A percentile compares a stretch with the other conserved stretches of the same genome.
Evolutionary conservation across 164 flowering plant species (phyloP).

Genomic region (Magnolia officinalis): DNA sequence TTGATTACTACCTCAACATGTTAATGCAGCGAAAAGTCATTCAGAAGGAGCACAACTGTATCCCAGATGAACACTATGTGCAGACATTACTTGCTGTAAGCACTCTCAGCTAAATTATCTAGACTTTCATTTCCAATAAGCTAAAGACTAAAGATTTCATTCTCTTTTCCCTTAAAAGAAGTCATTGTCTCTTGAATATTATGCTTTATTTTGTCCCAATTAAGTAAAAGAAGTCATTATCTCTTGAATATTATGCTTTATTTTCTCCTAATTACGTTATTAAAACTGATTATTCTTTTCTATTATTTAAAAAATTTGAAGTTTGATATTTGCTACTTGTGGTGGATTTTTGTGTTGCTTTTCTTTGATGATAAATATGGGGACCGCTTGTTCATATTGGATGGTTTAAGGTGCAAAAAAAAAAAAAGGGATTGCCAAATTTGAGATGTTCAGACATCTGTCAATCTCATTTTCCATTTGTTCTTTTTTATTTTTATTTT

Average conservation of each 20-base stretch:
- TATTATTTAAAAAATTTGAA: neutral
- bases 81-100: conserved; percentile 86
- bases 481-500: neutral
- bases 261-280: no score
- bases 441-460: neutral
- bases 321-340: neutral
- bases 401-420: no score
- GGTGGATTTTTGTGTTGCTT: conserved; percentile 22
- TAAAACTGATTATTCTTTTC: neutral
- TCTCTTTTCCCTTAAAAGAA: neutral
- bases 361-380: no score
- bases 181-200: neutral
- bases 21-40: conserved; percentile 54
- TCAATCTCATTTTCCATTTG: neutral
- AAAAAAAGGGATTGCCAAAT: neutral
- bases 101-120: neutral
- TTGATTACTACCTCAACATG: conserved; percentile 2
- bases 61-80: conserved; percentile 95
- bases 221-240: neutral
- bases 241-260: neutral
- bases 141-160: no score
- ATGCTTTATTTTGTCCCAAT: neutral
- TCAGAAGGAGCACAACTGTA: conserved; percentile 93
- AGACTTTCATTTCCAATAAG: neutral
- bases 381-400: no score